phyloP scores from a whole-genome alignment of 2,329 filamentous ascomycete species.

The Huntiella omanensis region DNA sequence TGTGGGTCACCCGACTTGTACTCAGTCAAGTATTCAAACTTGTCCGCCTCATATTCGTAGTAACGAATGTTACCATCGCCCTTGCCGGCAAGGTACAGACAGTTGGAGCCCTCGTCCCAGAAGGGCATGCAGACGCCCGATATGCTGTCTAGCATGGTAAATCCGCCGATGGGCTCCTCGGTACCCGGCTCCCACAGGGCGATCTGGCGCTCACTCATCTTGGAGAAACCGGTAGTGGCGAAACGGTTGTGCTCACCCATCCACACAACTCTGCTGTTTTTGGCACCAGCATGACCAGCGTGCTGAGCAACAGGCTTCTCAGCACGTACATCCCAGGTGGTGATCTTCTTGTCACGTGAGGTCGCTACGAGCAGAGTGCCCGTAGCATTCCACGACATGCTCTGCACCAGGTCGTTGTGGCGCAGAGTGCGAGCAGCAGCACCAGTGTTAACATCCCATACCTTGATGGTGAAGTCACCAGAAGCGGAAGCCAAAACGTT shows the following conservation, averaged over 20 bases:
- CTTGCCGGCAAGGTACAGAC: slow-evolving; percentile 90
- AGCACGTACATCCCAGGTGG: slow-evolving; percentile 93
- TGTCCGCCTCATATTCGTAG: slow-evolving; percentile 96
- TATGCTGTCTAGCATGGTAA: slow-evolving; percentile 80
- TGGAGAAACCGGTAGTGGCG: slow-evolving; percentile 90
- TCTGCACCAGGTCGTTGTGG: slow-evolving; percentile 85
- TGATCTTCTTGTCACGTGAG: slow-evolving; percentile 92
- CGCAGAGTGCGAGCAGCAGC: slow-evolving; percentile 58
- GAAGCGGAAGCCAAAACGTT: slow-evolving; percentile 91
- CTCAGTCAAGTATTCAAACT: slow-evolving; percentile 91
- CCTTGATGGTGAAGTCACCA: slow-evolving; percentile 83
- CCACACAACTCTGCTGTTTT: slow-evolving; percentile 95
- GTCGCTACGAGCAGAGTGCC: slow-evolving; percentile 79
- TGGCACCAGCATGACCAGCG: slow-evolving; percentile 74
- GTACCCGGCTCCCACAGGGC: slow-evolving; percentile 87
- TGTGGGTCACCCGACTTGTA: slow-evolving; percentile 96
- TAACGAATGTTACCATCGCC: slow-evolving; percentile 98
- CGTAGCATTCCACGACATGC: slow-evolving; percentile 84
- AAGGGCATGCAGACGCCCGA: slow-evolving; percentile 98
- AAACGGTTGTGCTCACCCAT: slow-evolving; percentile 92
- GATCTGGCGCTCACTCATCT: slow-evolving; percentile 94
- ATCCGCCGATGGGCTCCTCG: slow-evolving; percentile 73
- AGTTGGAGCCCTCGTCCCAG: slow-evolving; percentile 95
- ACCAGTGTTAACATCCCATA: slow-evolving; percentile 82
- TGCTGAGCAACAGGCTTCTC: slow-evolving; percentile 73